Conservation (phyloP, 1,284 basidiomycete species). For the Cryptococcus wingfieldii region DNA sequence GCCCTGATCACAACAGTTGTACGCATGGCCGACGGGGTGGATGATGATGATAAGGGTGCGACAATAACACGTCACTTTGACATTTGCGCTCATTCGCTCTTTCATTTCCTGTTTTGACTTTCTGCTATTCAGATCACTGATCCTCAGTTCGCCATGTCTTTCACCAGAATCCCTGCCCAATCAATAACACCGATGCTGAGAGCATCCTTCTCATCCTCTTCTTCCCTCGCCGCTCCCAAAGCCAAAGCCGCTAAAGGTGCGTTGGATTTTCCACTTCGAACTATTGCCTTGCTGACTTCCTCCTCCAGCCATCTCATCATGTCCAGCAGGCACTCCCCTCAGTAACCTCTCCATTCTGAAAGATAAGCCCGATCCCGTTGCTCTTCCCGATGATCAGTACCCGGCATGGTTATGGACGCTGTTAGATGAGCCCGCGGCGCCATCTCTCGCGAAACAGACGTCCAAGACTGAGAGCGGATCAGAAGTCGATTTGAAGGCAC, state of each 20-base stretch:
- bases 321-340: conserved; percentile 65
- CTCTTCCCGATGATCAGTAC: conserved; percentile 76
- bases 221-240: conserved; percentile 10
- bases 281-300: not conserved
- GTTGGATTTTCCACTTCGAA: not conserved
- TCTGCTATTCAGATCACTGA: no score
- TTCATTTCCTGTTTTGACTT: conserved; percentile 2
- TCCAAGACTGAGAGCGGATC: conserved; percentile 18
- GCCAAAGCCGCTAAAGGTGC: conserved; percentile 12
- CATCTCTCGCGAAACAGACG: conserved; percentile 15
- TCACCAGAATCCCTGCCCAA: no score
- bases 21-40: no score
- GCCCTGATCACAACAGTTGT: not conserved
- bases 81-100: not conserved
- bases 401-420: conserved; percentile 86
- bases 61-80: not conserved
- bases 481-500: conserved; percentile 30
- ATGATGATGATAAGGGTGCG: not conserved
- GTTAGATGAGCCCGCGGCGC: conserved; percentile 45
- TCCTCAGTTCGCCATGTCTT: no score
- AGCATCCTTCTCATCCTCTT: conserved; percentile 9
- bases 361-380: conserved; percentile 72
- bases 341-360: conserved; percentile 77
- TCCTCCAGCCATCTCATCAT: conserved; percentile 49
- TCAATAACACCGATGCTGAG: no score